Base-by-base conservation (phyloP, 2,329 filamentous ascomycete species). In the Epichloe gansuensis region DNA sequence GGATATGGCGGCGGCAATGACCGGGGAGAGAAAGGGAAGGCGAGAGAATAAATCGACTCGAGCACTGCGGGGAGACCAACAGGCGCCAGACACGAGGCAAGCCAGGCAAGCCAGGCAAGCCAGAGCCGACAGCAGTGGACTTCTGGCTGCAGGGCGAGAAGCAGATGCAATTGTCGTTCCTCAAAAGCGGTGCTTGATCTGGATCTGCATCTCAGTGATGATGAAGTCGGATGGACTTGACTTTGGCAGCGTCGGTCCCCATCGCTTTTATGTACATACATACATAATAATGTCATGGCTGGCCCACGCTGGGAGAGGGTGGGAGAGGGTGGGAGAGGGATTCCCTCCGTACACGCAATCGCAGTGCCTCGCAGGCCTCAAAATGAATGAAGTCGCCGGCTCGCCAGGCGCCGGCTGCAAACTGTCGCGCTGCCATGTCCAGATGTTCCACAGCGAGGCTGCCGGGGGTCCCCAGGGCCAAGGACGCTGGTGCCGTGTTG, bases 201-300 rank as follows among this genome's bases (percentile, higher is more conserved):
- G 39, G 45, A 52, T 44, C 39, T 35, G 41, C n/a, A 45, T 47
- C 35, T 46, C 54, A 49, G 49, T 43, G 54, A 62, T 60, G 65
- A 66, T 65, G 61, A 61, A 56, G 59, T 59, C 48, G 59, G 57
- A 60, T 52, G 51, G 52, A 58, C 47, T 52, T 56, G 53, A 54
- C 51, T 51, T 51, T 54, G 61, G 60, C 59, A 64, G 64, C 58
- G 62, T 58, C 28, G 28, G 28, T 31, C 61, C 56, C 55, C 56
- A 60, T 61, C 63, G 64, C 59, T 68, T 69, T 69, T 68, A 69
- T 67, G 67, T 68, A 17, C 17, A 17, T 17, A 17, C 17, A 17
- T 17, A 17, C 17, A 17, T 17, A 17, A 17, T 17, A 68, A 68
- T 67, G 63, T 49, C 15, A 38, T 42, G 64, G 60, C 67, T 44